Evolutionary conservation across 192 early-diverging fungal genomes (phyloP).

Genomic region (Coemansia sp.): DNA sequence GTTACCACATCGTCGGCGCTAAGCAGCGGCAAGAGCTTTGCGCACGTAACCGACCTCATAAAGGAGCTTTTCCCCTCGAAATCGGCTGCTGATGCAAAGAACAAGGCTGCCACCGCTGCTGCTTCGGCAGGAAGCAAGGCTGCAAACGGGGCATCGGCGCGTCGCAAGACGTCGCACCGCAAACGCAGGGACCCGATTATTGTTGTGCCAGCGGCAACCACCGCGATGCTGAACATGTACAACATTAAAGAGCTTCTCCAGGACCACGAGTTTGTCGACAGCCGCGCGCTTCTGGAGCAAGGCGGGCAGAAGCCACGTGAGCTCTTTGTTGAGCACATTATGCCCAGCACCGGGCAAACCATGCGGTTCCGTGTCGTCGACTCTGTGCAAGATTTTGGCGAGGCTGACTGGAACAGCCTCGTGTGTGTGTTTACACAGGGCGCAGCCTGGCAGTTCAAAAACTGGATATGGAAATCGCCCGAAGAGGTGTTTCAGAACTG

Average conservation of each 20-base stretch:
- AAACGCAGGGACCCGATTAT: conserved; percentile 72
- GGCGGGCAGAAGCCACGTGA: conserved; percentile 66
- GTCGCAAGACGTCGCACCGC: conserved; percentile 18
- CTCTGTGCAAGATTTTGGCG: conserved; percentile 65
- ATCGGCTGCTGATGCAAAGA: conserved; percentile 1
- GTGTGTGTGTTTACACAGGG: conserved; percentile 91
- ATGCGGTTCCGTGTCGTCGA: conserved; percentile 80
- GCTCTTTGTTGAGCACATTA: conserved; percentile 59
- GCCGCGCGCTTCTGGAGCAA: conserved; percentile 59
- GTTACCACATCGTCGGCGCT: conserved; percentile 32
- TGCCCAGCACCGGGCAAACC: conserved; percentile 45
- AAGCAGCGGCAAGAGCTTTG: conserved; percentile 48
- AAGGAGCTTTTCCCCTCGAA: conserved; percentile 44
- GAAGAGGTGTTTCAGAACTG: conserved; percentile 79
- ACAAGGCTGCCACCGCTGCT: not conserved
- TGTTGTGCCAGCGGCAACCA: conserved; percentile 84
- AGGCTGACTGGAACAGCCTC: conserved; percentile 84
- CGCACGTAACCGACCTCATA: conserved; percentile 28
- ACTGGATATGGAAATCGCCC: conserved; percentile 85
- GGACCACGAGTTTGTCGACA: conserved; percentile 70
- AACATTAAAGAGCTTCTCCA: conserved; percentile 85
- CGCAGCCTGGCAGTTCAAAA: conserved; percentile 91
- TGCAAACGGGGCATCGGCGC: not conserved
- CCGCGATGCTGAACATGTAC: conserved; percentile 81
- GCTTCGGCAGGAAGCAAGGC: conserved; percentile 21